Conservation (phyloP, 2,329 filamentous ascomycete species). For the Orbilia oligospora region DNA sequence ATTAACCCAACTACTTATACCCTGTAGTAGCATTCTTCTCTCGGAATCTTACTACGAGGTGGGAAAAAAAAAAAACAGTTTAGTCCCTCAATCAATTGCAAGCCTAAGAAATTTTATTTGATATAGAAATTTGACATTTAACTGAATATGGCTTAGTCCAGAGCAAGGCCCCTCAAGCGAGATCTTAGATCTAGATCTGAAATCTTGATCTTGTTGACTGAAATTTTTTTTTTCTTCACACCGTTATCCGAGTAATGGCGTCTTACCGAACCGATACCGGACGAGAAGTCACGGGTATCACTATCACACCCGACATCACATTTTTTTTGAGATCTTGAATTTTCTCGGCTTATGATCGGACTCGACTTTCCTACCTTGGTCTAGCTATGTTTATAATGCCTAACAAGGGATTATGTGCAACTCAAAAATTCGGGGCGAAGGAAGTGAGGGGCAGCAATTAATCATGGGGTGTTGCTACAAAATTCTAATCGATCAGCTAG, state of each 20-base stretch:
- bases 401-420: too few relatives aligned
- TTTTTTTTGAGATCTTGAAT: background rate
- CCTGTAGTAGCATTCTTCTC: background rate
- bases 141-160: conserved; percentile 1
- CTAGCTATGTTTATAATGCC: background rate
- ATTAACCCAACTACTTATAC: too few relatives aligned
- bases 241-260: conserved; percentile 11
- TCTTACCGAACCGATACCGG: conserved; percentile 28
- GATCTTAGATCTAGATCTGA: conserved; percentile 18
- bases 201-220: background rate
- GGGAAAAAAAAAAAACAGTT: too few relatives aligned
- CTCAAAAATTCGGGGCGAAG: too few relatives aligned
- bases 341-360: background rate
- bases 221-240: background rate
- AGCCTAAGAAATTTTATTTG: background rate
- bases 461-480: too few relatives aligned
- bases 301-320: conserved; percentile 9
- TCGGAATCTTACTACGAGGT: background rate
- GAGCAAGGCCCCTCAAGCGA: conserved; percentile 4
- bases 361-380: background rate
- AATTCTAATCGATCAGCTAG: too few relatives aligned
- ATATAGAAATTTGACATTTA: background rate
- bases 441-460: too few relatives aligned
- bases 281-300: background rate
- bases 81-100: background rate